Percentiles rank a stretch among this genome's conserved stretches.
phyloP scores from a whole-genome alignment of 495 filamentous ascomycete species.

The Choiromyces venosus region DNA sequence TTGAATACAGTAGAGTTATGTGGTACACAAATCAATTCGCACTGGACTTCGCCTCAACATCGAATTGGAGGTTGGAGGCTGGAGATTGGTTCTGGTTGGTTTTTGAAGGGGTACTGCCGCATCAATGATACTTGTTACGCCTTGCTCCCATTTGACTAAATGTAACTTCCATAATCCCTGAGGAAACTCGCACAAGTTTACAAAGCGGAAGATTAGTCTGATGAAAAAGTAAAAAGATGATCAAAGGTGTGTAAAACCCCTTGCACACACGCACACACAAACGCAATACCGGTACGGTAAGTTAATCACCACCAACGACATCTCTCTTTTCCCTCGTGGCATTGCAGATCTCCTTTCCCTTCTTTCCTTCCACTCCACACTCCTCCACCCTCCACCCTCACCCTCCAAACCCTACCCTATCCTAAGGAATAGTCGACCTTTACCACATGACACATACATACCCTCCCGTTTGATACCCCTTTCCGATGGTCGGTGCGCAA shows the following conservation, averaged over 20 bases:
- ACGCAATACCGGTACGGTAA: neutral
- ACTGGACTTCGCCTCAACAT: neutral
- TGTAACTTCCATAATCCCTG: neutral
- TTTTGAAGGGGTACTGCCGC: neutral
- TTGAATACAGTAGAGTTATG: neutral
- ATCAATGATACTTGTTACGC: neutral
- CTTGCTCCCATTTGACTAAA: neutral
- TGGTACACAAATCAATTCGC: neutral
- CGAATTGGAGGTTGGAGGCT: neutral
- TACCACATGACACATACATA: neutral
- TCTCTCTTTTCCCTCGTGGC: neutral
- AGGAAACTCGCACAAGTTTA: neutral
- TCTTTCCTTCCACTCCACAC: neutral
- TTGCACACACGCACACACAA: neutral
- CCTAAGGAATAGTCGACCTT: neutral
- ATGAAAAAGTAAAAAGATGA: neutral
- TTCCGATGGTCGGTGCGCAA: slow-evolving; percentile 1
- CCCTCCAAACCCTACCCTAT: neutral
- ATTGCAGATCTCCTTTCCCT: neutral
- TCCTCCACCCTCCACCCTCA: neutral
- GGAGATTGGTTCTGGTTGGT: neutral
- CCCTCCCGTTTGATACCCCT: neutral
- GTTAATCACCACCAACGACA: neutral
- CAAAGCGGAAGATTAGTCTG: neutral
- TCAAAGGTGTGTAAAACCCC: neutral